These are phyloP conservation scores for Fraxinus anomala DNA, from an alignment of 257 asterid genomes.

Conservation along the genomic window DNA sequence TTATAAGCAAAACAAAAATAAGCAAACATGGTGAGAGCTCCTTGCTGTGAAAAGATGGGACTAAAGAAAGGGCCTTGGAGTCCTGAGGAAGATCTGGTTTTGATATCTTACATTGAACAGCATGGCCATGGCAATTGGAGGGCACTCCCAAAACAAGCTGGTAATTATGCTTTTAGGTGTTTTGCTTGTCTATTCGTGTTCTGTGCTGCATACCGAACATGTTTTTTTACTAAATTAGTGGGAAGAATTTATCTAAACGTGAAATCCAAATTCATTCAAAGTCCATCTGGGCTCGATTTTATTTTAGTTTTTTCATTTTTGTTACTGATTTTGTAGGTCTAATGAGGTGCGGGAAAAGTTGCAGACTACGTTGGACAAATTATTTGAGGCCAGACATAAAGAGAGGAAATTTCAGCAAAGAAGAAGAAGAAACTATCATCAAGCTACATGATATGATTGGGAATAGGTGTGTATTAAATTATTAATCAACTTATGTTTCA, in stretches of 20 bases:
- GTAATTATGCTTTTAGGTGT: constrained; percentile 20
- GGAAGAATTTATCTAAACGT: background rate
- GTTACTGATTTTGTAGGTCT: constrained; percentile 36
- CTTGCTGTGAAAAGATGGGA: constrained; percentile 72
- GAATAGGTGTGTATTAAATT: constrained; percentile 44
- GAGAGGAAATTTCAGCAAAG: constrained; percentile 59
- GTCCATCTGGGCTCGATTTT: background rate
- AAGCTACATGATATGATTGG: constrained; percentile 57
- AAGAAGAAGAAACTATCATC: constrained; percentile 64
- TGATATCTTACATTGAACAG: constrained; percentile 48
- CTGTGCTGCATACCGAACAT: background rate
- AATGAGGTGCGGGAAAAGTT: constrained; percentile 71
- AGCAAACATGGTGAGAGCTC: constrained; percentile 75
- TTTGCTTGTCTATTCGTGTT: background rate
- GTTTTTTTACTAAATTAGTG: background rate
- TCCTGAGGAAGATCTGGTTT: constrained; percentile 61
- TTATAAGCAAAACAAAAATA: background rate
- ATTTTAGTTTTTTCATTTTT: background rate
- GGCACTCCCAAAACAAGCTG: constrained; percentile 70
- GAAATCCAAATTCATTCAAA: background rate
- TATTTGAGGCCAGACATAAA: constrained; percentile 62
- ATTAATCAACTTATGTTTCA: background rate
- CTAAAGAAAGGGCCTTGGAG: constrained; percentile 70
- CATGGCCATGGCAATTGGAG: constrained; percentile 70
- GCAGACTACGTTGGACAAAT: constrained; percentile 64